A percentile compares a stretch with the other conserved stretches of the same genome.
These are phyloP conservation scores for Candida pseudoviswanathii DNA, from an alignment of 1,139 yeast genomes.

Conservation along the genomic window DNA sequence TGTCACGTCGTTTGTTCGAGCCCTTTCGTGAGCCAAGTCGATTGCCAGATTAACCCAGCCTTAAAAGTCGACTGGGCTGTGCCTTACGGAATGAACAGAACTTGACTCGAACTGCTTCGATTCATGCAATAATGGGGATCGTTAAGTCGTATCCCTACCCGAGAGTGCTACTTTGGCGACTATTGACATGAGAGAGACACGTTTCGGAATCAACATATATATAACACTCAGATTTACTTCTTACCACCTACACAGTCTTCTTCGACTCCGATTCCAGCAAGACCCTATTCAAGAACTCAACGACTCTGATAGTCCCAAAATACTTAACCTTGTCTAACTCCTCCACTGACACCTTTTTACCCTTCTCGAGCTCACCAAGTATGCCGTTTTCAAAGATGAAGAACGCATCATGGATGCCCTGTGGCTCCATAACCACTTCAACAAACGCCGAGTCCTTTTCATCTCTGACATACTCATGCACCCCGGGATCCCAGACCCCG, in stretches of 20 bases:
- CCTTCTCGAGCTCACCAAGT: constrained; percentile 14
- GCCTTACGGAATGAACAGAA: no score
- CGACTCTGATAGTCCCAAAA: constrained; percentile 31
- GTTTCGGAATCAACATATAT: no score
- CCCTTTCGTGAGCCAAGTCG: no score
- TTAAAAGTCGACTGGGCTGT: no score
- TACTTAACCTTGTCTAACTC: constrained; percentile 23
- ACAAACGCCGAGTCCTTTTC: constrained; percentile 19
- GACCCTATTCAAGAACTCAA: constrained; percentile 28
- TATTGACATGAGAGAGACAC: no score
- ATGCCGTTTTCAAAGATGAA: constrained; percentile 36
- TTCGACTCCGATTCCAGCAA: not conserved
- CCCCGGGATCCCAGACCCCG: constrained; percentile 21
- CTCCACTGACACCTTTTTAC: constrained; percentile 13
- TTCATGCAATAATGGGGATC: no score
- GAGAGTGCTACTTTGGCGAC: no score
- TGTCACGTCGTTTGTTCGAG: no score
- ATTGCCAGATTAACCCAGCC: no score
- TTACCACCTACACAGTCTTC: not conserved
- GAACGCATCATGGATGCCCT: constrained; percentile 45
- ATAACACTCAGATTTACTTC: no score
- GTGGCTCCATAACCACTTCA: constrained; percentile 38
- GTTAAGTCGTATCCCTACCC: no score
- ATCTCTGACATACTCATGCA: constrained; percentile 21
- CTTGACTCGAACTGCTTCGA: no score